Evolutionary conservation across 2,329 filamentous ascomycete genomes (phyloP).

Genomic region (Arthrinium phaeospermum): DNA sequence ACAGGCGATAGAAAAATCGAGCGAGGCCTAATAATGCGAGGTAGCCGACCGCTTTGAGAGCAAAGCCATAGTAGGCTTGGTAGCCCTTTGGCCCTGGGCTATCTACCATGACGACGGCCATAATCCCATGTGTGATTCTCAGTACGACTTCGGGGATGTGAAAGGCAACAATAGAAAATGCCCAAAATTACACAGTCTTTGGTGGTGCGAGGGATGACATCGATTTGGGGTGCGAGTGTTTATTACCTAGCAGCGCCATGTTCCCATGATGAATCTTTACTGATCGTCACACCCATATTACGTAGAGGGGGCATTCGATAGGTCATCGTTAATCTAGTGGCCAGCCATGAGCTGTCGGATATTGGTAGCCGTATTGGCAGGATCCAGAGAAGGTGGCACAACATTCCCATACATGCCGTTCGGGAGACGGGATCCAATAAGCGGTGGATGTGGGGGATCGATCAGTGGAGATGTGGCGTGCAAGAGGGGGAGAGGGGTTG

Average conservation of each 20-base stretch:
- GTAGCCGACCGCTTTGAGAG: conserved; percentile 26
- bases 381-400: not conserved
- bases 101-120: not conserved
- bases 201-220: not conserved
- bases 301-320: not conserved
- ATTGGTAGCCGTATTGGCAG: not conserved
- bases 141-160: not conserved
- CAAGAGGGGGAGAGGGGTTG: not conserved
- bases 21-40: conserved; percentile 26
- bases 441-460: not conserved
- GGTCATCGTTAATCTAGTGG: not conserved
- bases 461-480: not conserved
- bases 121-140: not conserved
- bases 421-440: not conserved
- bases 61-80: conserved; percentile 17
- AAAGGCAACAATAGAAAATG: not conserved
- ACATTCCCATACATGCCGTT: not conserved
- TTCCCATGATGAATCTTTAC: not conserved
- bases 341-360: not conserved
- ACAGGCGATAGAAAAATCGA: conserved; percentile 36
- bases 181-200: not conserved
- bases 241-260: not conserved
- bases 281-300: not conserved
- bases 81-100: not conserved
- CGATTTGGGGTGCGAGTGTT: not conserved